Percentiles rank a stretch among this genome's conserved stretches.
phyloP scores from a whole-genome alignment of 1,139 yeast genomes.

The Sugiyamaella xylanicola region DNA sequence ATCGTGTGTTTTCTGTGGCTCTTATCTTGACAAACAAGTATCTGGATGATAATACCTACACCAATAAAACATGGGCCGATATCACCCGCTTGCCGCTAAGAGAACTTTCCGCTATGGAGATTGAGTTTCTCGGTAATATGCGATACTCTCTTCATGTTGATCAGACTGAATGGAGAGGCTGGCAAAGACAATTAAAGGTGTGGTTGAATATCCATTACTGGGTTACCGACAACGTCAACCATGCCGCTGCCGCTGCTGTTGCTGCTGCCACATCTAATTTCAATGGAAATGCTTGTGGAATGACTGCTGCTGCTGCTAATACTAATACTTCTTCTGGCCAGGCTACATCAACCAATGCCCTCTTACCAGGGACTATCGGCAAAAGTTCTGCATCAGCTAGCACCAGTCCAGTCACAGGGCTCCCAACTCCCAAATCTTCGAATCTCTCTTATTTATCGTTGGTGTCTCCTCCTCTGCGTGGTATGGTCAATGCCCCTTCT shows the following conservation, averaged over 20 bases:
- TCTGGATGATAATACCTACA: constrained; percentile 91
- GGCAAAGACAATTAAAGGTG: constrained; percentile 35
- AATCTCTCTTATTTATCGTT: constrained; percentile 5
- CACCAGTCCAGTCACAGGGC: background rate
- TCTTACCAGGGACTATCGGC: background rate
- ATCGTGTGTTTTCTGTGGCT: constrained; percentile 65
- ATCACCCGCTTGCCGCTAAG: constrained; percentile 72
- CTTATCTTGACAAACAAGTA: constrained; percentile 85
- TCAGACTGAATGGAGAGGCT: constrained; percentile 36
- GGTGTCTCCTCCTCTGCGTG: constrained; percentile 14
- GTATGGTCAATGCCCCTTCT: background rate
- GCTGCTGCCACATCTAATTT: constrained; percentile 6
- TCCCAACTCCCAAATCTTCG: constrained; percentile 4
- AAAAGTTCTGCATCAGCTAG: background rate
- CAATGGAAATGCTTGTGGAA: background rate
- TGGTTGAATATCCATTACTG: constrained; percentile 34
- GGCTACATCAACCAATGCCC: background rate
- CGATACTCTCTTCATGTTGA: constrained; percentile 39
- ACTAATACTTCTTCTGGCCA: too few species aligned
- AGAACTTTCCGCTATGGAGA: constrained; percentile 66
- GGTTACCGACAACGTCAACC: constrained; percentile 13
- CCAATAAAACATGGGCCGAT: constrained; percentile 90
- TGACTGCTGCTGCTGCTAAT: background rate
- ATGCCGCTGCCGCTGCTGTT: constrained; percentile 8
- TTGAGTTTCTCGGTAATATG: constrained; percentile 42